Base-by-base conservation (phyloP, 768 basidiomycete genomes). In the Suillus luteus region DNA sequence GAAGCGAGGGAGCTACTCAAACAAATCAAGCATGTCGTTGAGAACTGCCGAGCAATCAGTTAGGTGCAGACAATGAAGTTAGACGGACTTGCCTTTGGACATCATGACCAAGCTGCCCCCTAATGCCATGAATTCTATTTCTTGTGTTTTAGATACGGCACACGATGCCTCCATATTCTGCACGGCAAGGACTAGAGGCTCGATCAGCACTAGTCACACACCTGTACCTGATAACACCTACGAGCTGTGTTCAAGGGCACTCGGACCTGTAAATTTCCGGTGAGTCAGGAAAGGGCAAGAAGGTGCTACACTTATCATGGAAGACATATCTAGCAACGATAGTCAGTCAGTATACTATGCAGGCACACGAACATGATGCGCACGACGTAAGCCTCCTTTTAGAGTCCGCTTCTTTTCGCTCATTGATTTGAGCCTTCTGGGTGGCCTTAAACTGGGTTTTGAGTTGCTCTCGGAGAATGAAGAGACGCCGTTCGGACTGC, bases 101-200 rank as follows among this genome's bases (percentile, higher is more conserved):
- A 95, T 95, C 89, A 93, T 92, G 62, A 85, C 88, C 58, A 95
- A 76, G 69, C 89, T 91, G 2, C 91, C 91, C 68, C 87, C 86
- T 19, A 95, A 81, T 7, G 92, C 95, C 69, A 87, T 88, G 71
- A 95, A 95, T 79, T 97, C 95, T 62, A 96, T 87, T 65, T 91
- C 88, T 70, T 95, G 90, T 43, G 89, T 86, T 67, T 85, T 87
- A 2, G 84, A 82, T 52, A 96, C 84, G 1, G 85, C 83, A 9
- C 89, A 86, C 1, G 86, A 86, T 1, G 92, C 93, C 65, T 91
- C 89, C 84, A 96, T 88, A 71, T 98, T 96, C 77, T 97, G 95
- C 19, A 96, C 90, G 1, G 95, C 93, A 57, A 96, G 80, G 15
- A 95, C 78, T 80, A 59, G 11, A 35, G 31, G 54, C 52, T 37